Evolutionary conservation across 495 filamentous ascomycete species (phyloP).

Genomic region (Pseudomonodictys pantanalensis): DNA sequence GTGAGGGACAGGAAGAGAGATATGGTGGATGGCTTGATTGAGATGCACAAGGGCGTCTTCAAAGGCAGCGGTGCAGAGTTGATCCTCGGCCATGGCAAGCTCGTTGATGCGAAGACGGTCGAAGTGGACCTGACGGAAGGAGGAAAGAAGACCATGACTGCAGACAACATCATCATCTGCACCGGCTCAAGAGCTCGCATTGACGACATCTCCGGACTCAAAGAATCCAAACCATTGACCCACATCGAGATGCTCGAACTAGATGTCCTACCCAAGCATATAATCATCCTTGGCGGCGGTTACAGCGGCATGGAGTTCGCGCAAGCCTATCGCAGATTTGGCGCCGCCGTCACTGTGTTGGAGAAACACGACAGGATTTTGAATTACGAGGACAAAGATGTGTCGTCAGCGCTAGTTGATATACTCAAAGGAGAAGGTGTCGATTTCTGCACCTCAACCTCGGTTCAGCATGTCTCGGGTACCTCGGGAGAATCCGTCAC

Average conservation of each 20-base stretch:
- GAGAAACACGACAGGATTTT: slow-evolving; percentile 14
- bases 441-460: background rate
- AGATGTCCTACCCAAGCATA: slow-evolving; percentile 19
- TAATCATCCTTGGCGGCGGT: slow-evolving; percentile 25
- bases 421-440: slow-evolving; percentile 18
- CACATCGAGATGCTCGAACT: slow-evolving; percentile 25
- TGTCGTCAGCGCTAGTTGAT: slow-evolving; percentile 2
- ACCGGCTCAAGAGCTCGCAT: slow-evolving; percentile 23
- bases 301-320: slow-evolving; percentile 25
- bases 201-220: slow-evolving; percentile 10
- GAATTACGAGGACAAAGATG: slow-evolving; percentile 14
- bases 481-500: slow-evolving; percentile 14
- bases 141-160: slow-evolving; percentile 17
- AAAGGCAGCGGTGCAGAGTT: slow-evolving; percentile 10
- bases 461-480: slow-evolving; percentile 1
- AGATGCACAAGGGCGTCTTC: slow-evolving; percentile 14
- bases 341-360: slow-evolving; percentile 17
- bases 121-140: slow-evolving; percentile 8
- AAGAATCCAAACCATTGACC: slow-evolving; percentile 16
- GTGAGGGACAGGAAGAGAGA: slow-evolving; percentile 17
- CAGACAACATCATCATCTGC: slow-evolving; percentile 23
- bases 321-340: slow-evolving; percentile 15
- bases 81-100: slow-evolving; percentile 12
- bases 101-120: slow-evolving; percentile 12
- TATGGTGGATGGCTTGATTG: slow-evolving; percentile 19